Evolutionary conservation across 345 rosid species (phyloP).

Genomic region (Leavenworthia alabamica): DNA sequence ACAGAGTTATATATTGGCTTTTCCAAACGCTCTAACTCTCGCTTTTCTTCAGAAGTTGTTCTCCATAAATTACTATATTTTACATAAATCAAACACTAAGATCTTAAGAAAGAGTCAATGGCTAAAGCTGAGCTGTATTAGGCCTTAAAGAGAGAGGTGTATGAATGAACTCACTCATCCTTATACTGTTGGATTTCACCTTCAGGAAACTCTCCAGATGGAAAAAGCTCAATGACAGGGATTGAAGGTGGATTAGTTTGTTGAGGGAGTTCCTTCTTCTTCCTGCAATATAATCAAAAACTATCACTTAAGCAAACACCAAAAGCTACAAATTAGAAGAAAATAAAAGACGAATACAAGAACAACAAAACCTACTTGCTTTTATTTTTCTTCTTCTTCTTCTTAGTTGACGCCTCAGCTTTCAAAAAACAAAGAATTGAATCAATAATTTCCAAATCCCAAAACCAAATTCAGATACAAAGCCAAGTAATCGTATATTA

Average conservation of each 20-base stretch:
- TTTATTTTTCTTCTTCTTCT: constrained; percentile 93
- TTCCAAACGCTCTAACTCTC: constrained; percentile 79
- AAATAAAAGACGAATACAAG: neutral
- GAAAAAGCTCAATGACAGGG: constrained; percentile 69
- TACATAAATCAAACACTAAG: constrained; percentile 4
- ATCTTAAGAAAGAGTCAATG: neutral
- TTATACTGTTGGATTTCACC: constrained; percentile 96
- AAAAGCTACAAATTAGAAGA: neutral
- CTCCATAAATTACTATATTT: constrained; percentile 79
- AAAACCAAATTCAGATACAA: constrained; percentile 15
- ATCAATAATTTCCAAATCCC: neutral
- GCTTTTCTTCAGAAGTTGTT: constrained; percentile 91
- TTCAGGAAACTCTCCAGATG: constrained; percentile 93
- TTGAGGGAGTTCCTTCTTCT: constrained; percentile 68
- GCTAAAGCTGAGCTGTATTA: neutral
- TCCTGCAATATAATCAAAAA: constrained; percentile 41
- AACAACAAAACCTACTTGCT: constrained; percentile 62
- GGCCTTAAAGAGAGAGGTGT: neutral
- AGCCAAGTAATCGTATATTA: neutral
- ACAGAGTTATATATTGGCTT: constrained; percentile 84
- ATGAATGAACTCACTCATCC: constrained; percentile 64
- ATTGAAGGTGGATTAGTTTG: constrained; percentile 90
- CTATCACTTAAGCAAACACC: neutral
- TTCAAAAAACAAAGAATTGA: neutral
- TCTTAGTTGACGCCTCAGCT: constrained; percentile 66